phyloP scores from a whole-genome alignment of 192 early-diverging fungal species.

The Paraglomus brasilianum region DNA sequence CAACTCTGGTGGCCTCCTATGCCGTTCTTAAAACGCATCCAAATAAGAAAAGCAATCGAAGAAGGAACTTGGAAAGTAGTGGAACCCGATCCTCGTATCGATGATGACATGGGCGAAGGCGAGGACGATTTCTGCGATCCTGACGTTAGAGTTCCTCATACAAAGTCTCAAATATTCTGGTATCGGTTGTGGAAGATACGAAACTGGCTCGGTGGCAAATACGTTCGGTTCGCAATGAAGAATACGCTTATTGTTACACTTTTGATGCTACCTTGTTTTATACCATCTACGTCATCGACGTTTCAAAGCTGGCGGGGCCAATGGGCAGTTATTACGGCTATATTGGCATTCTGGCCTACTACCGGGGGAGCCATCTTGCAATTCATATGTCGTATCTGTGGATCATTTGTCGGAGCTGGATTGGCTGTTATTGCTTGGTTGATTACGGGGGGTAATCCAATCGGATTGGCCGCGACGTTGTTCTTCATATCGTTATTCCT shows the following conservation, averaged over 20 bases:
- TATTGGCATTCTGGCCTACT: conserved; percentile 40
- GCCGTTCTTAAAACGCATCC: conserved; percentile 20
- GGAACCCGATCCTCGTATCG: background rate
- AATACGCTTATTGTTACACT: conserved; percentile 33
- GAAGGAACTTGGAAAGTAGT: conserved; percentile 17
- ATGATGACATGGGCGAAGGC: background rate
- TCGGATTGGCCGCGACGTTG: conserved; percentile 23
- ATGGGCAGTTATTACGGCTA: conserved; percentile 38
- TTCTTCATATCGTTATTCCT: conserved; percentile 38
- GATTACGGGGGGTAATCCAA: conserved; percentile 16
- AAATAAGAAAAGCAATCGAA: conserved; percentile 1
- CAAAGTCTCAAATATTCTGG: conserved; percentile 32
- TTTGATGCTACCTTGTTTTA: conserved; percentile 36
- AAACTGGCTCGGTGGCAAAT: conserved; percentile 33
- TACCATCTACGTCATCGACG: conserved; percentile 31
- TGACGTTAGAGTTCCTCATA: conserved; percentile 33
- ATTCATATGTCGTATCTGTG: conserved; percentile 36
- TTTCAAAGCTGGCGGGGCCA: conserved; percentile 34
- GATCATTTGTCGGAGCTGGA: conserved; percentile 35
- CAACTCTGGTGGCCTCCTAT: conserved; percentile 10
- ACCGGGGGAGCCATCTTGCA: conserved; percentile 40
- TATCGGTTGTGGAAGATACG: conserved; percentile 29
- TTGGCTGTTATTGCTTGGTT: conserved; percentile 38
- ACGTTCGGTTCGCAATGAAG: conserved; percentile 34
- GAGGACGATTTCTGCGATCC: conserved; percentile 32